A percentile compares a stretch with the other conserved stretches of the same genome.
These are phyloP conservation scores for Allium sativum DNA, from an alignment of 106 monocot genomes.

Conservation along the genomic window DNA sequence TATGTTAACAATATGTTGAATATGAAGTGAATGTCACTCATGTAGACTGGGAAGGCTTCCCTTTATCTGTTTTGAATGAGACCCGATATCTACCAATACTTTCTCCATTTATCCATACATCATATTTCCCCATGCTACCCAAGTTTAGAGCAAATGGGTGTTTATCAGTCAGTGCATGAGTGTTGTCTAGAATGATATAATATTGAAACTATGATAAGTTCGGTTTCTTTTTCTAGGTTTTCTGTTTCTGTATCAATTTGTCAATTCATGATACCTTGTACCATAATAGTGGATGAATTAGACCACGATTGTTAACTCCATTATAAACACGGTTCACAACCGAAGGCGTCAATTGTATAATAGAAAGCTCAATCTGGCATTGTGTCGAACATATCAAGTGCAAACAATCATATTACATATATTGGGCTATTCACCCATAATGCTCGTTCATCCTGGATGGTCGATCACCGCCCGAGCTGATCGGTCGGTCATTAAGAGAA, in stretches of 20 bases:
- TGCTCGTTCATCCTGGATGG: too few relatives aligned
- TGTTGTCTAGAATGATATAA: slow-evolving; percentile 24
- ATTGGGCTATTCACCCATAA: too few relatives aligned
- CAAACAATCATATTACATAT: too few relatives aligned
- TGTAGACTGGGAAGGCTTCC: slow-evolving; percentile 65
- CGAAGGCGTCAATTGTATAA: too few relatives aligned
- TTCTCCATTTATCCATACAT: slow-evolving; percentile 80
- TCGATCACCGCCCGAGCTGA: too few relatives aligned
- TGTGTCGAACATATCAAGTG: too few relatives aligned
- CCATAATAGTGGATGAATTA: slow-evolving; percentile 47
- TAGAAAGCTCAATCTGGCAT: too few relatives aligned
- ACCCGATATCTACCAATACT: slow-evolving; percentile 92
- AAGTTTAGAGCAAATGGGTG: slow-evolving; percentile 64
- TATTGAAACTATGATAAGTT: not conserved
- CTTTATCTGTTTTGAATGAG: slow-evolving; percentile 51
- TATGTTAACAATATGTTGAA: not conserved
- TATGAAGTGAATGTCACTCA: slow-evolving; percentile 19
- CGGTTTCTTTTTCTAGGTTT: not conserved
- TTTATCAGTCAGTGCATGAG: slow-evolving; percentile 40
- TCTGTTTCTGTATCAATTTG: not conserved
- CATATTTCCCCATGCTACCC: slow-evolving; percentile 78
- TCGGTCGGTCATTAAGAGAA: too few relatives aligned
- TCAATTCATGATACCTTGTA: slow-evolving; percentile 49
- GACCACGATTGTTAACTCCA: too few relatives aligned
- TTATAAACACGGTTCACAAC: too few relatives aligned